phyloP scores from a whole-genome alignment of 495 filamentous ascomycete species.

The Rhypophila decipiens region DNA sequence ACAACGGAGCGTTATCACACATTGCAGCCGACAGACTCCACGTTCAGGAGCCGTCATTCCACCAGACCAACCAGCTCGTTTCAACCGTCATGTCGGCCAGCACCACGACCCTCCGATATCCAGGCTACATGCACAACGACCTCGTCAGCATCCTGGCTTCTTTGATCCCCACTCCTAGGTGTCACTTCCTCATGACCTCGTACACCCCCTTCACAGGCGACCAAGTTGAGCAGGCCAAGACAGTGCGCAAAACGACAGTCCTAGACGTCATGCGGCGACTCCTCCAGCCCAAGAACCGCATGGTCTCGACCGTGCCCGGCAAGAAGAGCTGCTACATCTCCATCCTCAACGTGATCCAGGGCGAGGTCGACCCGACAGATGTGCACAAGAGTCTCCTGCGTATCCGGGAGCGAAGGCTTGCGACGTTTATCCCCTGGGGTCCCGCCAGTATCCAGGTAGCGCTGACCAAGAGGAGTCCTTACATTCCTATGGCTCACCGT shows the following conservation, averaged over 20 bases:
- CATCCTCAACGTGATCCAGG: slow-evolving; percentile 97
- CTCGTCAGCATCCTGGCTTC: slow-evolving; percentile 94
- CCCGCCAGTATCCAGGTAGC: slow-evolving; percentile 97
- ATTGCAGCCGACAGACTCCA: slow-evolving; percentile 94
- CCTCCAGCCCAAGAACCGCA: slow-evolving; percentile 95
- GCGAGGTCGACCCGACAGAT: slow-evolving; percentile 95
- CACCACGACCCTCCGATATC: slow-evolving; percentile 92
- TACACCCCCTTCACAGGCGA: slow-evolving; percentile 97
- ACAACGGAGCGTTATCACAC: slow-evolving; percentile 88
- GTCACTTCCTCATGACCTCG: slow-evolving; percentile 96
- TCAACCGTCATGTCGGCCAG: slow-evolving; percentile 98
- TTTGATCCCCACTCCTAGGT: slow-evolving; percentile 90
- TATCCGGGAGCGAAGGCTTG: slow-evolving; percentile 88
- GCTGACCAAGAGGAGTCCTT: slow-evolving; percentile 90
- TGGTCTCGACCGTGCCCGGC: slow-evolving; percentile 92
- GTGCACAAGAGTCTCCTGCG: slow-evolving; percentile 95
- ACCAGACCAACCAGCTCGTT: slow-evolving; percentile 95
- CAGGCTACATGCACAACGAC: slow-evolving; percentile 99
- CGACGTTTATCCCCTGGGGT: slow-evolving; percentile 99
- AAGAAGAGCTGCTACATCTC: slow-evolving; percentile 99
- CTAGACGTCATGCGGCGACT: slow-evolving; percentile 95
- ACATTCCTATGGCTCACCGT: slow-evolving; percentile 82
- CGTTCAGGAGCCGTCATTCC: slow-evolving; percentile 87
- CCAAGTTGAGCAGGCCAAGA: slow-evolving; percentile 92
- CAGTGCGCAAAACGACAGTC: slow-evolving; percentile 94